Evolutionary conservation across 1,284 basidiomycete genomes (phyloP), one percentile per base, ranked within the genome.

Genomic region (Apiotrichum sp.): DNA sequence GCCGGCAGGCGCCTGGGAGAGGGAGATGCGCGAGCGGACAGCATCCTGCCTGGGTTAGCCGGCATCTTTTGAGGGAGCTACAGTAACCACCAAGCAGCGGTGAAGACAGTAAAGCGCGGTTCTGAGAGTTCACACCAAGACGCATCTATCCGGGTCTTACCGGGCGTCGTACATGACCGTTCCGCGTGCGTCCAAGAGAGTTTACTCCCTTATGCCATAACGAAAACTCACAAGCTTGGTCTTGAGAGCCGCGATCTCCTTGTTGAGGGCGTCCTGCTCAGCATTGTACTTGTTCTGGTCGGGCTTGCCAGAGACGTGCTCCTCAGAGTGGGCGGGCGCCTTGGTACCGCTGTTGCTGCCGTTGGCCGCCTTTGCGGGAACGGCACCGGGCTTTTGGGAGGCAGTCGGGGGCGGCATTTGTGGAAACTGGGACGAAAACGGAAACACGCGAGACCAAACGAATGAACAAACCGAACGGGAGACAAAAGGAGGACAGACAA

Each of bases 201-300:
- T 38, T 8, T 38, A 13, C 36, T 9, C 8, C 13, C 13, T 38
- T 8, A 38, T 38, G 36, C 36, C 36, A 8, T 9, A 13, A 38
- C 7, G 36, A 38, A 13, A 38, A 83, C 88, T 71, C 69, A 92
- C 92, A 61, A 92, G 77, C 77, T 90, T 86, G 39, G 75, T 74
- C 77, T 93, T 89, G 50, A 90, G 75, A 48, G 77, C 81, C 55
- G 91, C 90, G 67, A 96, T 93, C 70, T 93, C 87, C 40, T 81
- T 77, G 77, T 88, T 92, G 65, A 93, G 77, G 64, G 77, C 83
- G 49, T 87, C 84, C 78, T 95, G 91, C 77, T 95, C 90, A 29
- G 80, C 81, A 59, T 93, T 88, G 74, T 87, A 88, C 35, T 77
- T 78, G 47, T 80, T 80, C 77, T 90, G 90, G 80, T 93, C 91